Evolutionary conservation across 768 basidiomycete genomes (phyloP), one percentile per base, ranked within the genome.

Genomic region (Boletus vinaceobasis): DNA sequence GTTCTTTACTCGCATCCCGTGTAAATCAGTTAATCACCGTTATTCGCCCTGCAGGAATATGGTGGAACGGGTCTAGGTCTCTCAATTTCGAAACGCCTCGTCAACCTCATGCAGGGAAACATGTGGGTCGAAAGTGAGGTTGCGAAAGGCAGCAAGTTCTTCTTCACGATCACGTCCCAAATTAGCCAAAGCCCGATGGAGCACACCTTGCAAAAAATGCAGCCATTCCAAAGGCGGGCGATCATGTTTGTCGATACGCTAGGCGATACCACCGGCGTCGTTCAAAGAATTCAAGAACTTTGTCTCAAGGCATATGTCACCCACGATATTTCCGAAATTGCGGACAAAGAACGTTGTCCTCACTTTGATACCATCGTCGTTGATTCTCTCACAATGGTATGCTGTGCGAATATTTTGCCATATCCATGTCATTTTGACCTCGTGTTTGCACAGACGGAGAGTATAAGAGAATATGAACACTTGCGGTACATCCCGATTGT

Each of bases 81-180:
- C 43, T 98, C 95, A 10, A 98, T 99, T 65, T 98, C 96, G 43
- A 98, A 98, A 68, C 89, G 95, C 1, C 85, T 99, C 23, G 96
- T 98, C 17, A 87, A 86, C 45, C 87, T 99, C 63, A 99, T 99
- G 97, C 86, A 92, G 63, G 97, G 97, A 43, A 92, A 96, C 65
- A 91, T 99, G 80, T 99, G 97, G 97, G 97, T 99, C 21, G 92
- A 97, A 73, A 90, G 87, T 57, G 93, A 96, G 70, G 90, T 96
- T 55, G 81, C 88, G 43, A 88, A 91, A 62, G 97, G 97, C 27
- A 90, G 86, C 75, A 87, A 86, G 72, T 96, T 98, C 82, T 96
- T 90, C 83, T 98, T 98, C 78, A 95, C 93, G 27, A 93, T 95
- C 74, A 87, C 86, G 6, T 93, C 88, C 26, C 88, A 88, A 72